Evolutionary conservation across 2,329 filamentous ascomycete genomes (phyloP), one percentile per base, ranked within the genome.

Genomic region (Pyrenochaeta sp.): DNA sequence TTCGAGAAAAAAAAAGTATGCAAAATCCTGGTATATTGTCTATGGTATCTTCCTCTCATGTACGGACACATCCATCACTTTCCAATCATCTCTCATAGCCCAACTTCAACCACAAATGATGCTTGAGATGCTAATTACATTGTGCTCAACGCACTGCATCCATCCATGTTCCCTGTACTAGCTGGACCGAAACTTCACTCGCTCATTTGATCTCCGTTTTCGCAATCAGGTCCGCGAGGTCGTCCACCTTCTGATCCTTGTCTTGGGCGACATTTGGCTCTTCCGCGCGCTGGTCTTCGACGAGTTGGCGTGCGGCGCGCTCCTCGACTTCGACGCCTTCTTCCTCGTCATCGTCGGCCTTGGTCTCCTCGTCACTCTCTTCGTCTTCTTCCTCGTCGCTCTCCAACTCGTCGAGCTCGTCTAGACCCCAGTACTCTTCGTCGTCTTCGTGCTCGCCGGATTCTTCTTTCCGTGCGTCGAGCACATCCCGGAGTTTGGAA

Each of bases 341-440:
- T 2, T 88, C 85, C 13, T 87, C 86, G 6, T 87, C 86, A 1
- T 85, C 85, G 2, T 85, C 85, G 6, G 84, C 84, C 17, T 84
- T 81, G 38, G 55, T 55, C 4, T 53, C 52, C 10, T 86, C 86
- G 4, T 89, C 85, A 1, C 83, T 86, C 43, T 82, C 83, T 9
- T 84, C 82, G 7, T 90, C 89, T 2, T 96, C 83, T 58, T 96
- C 92, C 60, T 88, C 88, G 30, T 96, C 81, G 64, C 88, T 88
- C 67, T 96, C 93, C 17, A 96, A 72, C 70, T 96, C 91, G 29
- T 87, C 80, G 24, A 93, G 63, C 53, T 86, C 86, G 19, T 79
- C 86, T 3, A 83, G 63, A 26, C 71, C 73, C 55, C 72, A 74
- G 51, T 74, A 81, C 4, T 81, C 76, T 7, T 81, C 75, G 13